phyloP scores from a whole-genome alignment of 2,329 filamentous ascomycete genomes.

The Stemphylium vesicarium region DNA sequence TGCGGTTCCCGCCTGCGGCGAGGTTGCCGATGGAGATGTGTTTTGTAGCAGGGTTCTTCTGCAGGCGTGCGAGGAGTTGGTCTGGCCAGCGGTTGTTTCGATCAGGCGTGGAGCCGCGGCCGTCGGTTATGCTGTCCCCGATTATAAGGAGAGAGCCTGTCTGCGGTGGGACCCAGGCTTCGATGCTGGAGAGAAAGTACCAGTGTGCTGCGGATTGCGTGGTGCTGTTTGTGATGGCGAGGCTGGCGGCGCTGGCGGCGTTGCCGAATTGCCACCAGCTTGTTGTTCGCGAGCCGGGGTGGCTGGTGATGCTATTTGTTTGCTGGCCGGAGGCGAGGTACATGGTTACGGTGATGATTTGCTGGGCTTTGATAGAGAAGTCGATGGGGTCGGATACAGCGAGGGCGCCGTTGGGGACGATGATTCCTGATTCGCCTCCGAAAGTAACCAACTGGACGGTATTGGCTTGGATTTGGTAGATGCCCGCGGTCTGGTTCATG shows the following conservation, averaged over 20 bases:
- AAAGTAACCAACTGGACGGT: conserved; percentile 65
- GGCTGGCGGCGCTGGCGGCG: conserved; percentile 56
- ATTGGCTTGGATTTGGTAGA: conserved; percentile 58
- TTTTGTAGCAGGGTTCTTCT: conserved; percentile 48
- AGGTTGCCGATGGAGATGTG: conserved; percentile 67
- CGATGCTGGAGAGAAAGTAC: conserved; percentile 66
- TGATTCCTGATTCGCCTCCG: conserved; percentile 59
- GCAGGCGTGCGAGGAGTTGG: conserved; percentile 54
- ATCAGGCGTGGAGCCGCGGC: conserved; percentile 65
- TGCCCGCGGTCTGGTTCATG: conserved; percentile 60
- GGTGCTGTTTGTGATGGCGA: conserved; percentile 51
- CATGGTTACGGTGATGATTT: conserved; percentile 64
- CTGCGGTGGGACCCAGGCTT: conserved; percentile 58
- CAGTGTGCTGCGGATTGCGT: conserved; percentile 53
- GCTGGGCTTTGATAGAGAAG: conserved; percentile 58
- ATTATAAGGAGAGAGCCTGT: conserved; percentile 61
- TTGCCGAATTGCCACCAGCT: conserved; percentile 67
- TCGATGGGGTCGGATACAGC: conserved; percentile 68
- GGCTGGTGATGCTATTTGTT: conserved; percentile 65
- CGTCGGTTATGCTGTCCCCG: conserved; percentile 71
- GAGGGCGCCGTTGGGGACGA: conserved; percentile 62
- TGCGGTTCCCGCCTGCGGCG: conserved; percentile 71
- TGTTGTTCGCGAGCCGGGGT: conserved; percentile 69
- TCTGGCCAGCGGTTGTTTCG: conserved; percentile 60
- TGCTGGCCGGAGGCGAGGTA: conserved; percentile 65